Evolutionary conservation across 495 filamentous ascomycete species (phyloP), one percentile per base, ranked within the genome.

Genomic region (Pseudomonodictys pantanalensis): DNA sequence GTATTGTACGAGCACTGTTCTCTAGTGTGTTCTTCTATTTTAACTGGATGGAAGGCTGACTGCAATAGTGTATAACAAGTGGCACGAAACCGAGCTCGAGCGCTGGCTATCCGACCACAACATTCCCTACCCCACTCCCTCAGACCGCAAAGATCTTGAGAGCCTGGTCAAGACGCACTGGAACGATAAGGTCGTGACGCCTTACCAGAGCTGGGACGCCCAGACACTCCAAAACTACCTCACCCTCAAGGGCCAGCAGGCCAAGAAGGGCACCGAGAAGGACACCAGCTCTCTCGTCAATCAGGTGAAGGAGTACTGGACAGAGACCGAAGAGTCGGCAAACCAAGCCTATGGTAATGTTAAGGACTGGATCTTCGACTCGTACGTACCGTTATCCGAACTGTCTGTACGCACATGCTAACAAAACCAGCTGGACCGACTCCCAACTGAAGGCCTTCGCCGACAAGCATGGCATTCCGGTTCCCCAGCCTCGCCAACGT

Each of bases 51-150:
- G 46, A 24, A 35, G 10, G 18, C 56, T 60, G 48, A 60, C 46
- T 22, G 24, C 25, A 23, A 23, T 68, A 96, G 93, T 86, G 5
- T 98, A 97, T 81, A 96, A 97, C 77, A 97, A 92, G 71, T 98
- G 93, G 93, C 92, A 97, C 71, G 86, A 97, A 77, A 96, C 90
- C 6, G 93, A 98, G 78, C 82, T 98, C 10, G 92, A 98, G 78
- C 82, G 93, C 67, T 98, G 93, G 93, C 86, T 98, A 56, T 89
- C 88, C 23, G 93, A 98, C 66, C 84, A 98, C 75, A 82, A 95
- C 72, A 82, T 98, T 55, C 90, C 91, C 7, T 91, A 86, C 67
- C 79, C 82, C 0, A 61, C 64, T 10, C 65, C 73, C 38, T 63
- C 76, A 20, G 77, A 78, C 49, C 75, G 77, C 60, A 77, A 82